Evolutionary conservation across 345 rosid genomes (phyloP).

Genomic region (Brassica carinata): DNA sequence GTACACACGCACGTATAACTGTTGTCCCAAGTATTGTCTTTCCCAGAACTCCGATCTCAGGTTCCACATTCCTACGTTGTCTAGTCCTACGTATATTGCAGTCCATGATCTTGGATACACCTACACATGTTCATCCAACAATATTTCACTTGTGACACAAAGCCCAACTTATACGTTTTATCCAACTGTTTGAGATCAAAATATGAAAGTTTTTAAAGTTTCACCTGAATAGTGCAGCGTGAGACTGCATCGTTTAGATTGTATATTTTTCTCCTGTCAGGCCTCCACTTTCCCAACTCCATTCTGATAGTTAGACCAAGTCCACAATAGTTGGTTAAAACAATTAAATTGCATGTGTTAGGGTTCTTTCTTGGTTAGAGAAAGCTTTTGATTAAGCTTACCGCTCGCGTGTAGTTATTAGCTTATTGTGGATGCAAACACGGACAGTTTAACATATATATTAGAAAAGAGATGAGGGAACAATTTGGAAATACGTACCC

Average conservation of each 20-base stretch:
- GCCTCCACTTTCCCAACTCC: constrained; percentile 82
- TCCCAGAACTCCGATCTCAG: constrained; percentile 82
- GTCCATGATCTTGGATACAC: constrained; percentile 49
- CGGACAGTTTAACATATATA: not conserved
- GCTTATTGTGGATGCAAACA: not conserved
- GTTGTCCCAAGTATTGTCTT: constrained; percentile 84
- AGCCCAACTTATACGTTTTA: not conserved
- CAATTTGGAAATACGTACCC: constrained; percentile 43
- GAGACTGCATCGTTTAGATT: constrained; percentile 68
- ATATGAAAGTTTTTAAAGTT: not conserved
- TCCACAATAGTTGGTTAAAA: not conserved
- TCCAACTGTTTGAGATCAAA: not conserved
- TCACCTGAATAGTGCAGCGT: constrained; percentile 69
- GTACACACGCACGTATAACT: constrained; percentile 68
- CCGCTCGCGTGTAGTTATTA: not conserved
- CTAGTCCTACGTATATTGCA: constrained; percentile 56
- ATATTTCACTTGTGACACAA: not conserved
- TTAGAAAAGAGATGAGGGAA: not conserved
- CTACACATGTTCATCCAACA: not conserved
- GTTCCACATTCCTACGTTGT: constrained; percentile 75
- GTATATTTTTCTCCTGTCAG: constrained; percentile 57
- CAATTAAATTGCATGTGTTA: not conserved
- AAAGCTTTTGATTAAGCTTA: not conserved
- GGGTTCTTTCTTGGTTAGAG: no score
- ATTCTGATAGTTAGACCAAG: constrained; percentile 46